phyloP scores from a whole-genome alignment of 2,329 filamentous ascomycete genomes.

The Endoconidiophora laricicola region DNA sequence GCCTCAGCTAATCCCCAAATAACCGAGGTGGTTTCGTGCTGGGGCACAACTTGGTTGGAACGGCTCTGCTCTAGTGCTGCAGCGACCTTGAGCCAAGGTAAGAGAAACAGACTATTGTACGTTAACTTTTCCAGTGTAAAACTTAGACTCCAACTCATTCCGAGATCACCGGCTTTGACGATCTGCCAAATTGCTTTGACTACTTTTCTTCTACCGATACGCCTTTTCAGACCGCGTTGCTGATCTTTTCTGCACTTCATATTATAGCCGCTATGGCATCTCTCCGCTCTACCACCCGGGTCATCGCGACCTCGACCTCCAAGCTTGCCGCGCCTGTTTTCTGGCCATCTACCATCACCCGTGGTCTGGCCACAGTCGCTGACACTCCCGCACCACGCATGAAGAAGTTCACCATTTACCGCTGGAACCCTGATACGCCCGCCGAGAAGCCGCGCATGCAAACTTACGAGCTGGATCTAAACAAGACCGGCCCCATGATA shows the following conservation, averaged over 20 bases:
- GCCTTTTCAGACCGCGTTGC: background rate
- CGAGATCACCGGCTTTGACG: slow-evolving; percentile 1
- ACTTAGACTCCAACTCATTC: slow-evolving; percentile 2
- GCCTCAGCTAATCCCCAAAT: slow-evolving; percentile 4
- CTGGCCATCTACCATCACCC: slow-evolving; percentile 27
- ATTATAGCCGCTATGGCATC: slow-evolving; percentile 33
- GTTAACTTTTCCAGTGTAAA: slow-evolving; percentile 1
- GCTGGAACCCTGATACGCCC: slow-evolving; percentile 92
- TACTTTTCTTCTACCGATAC: background rate
- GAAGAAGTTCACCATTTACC: slow-evolving; percentile 98
- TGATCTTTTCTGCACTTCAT: background rate
- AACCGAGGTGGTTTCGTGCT: slow-evolving; percentile 11
- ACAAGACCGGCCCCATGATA: slow-evolving; percentile 99
- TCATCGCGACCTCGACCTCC: slow-evolving; percentile 30
- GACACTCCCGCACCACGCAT: slow-evolving; percentile 47
- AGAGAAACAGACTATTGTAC: too few relatives aligned
- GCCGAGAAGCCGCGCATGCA: slow-evolving; percentile 91
- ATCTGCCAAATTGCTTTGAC: background rate
- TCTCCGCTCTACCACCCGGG: slow-evolving; percentile 41
- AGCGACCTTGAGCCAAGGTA: too few relatives aligned
- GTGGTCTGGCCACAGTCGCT: slow-evolving; percentile 39
- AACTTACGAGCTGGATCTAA: slow-evolving; percentile 83
- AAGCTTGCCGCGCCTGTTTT: slow-evolving; percentile 25
- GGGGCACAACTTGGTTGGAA: background rate
- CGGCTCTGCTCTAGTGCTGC: background rate